Evolutionary conservation across 148 eudicot species (phyloP).

Genomic region (Chenopodium quinoa): DNA sequence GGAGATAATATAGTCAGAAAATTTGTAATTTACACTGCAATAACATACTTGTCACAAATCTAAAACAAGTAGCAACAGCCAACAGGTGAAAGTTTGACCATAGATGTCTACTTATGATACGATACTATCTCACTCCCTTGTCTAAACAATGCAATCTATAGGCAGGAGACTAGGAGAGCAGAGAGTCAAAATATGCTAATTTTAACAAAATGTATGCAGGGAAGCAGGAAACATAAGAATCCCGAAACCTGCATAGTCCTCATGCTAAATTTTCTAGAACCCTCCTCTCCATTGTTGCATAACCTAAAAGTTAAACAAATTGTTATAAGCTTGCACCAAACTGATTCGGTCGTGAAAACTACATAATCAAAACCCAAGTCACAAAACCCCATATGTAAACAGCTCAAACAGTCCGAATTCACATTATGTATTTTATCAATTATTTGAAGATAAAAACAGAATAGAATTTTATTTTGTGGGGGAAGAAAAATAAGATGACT

Average conservation of each 20-base stretch:
- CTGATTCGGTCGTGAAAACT: background rate
- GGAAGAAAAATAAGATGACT: background rate
- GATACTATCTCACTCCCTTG: background rate
- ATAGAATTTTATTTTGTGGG: background rate
- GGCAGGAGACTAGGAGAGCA: background rate
- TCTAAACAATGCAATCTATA: background rate
- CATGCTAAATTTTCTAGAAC: background rate
- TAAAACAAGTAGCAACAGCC: background rate
- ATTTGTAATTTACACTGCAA: conserved; percentile 4
- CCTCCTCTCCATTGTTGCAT: background rate
- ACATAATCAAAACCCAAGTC: background rate
- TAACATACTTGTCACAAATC: background rate
- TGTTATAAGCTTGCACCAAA: conserved; percentile 3
- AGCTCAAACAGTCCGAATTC: background rate
- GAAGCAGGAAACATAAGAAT: background rate
- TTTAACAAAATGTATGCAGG: background rate
- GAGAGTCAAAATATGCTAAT: background rate
- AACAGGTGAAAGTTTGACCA: background rate
- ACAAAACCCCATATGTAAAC: background rate
- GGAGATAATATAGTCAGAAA: background rate
- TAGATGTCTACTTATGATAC: background rate
- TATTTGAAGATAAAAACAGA: background rate
- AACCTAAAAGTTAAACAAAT: background rate
- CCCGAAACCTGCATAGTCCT: background rate
- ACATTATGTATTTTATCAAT: background rate